These are phyloP conservation scores for Penicillium coprophilum DNA, from an alignment of 495 filamentous ascomycete species.

Conservation along the genomic window DNA sequence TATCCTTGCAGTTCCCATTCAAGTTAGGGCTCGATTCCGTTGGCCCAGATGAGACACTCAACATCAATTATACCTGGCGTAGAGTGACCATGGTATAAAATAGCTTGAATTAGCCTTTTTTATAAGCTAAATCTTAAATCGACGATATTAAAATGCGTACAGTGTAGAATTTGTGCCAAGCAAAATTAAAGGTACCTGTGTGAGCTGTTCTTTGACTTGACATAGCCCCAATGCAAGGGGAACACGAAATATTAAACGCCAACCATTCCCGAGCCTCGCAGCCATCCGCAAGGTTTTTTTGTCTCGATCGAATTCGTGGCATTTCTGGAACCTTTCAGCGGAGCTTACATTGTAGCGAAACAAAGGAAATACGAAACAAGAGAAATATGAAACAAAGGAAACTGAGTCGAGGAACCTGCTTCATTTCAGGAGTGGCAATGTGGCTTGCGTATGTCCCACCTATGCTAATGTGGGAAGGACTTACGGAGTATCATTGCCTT, in stretches of 20 bases:
- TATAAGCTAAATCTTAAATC: not conserved
- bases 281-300: conserved; percentile 13
- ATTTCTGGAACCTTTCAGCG: not conserved
- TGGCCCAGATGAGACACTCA: not conserved
- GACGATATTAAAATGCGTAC: conserved; percentile 11
- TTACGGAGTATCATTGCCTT: not conserved
- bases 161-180: conserved; percentile 1
- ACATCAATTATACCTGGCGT: not conserved
- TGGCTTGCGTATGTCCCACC: not conserved
- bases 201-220: conserved; percentile 14
- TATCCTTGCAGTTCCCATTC: not conserved
- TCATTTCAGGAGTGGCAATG: not conserved
- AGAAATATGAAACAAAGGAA: not conserved
- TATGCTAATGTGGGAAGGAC: not conserved
- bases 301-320: not conserved
- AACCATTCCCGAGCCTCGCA: conserved; percentile 11
- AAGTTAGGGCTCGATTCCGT: conserved; percentile 1
- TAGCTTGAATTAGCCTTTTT: not conserved
- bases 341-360: not conserved
- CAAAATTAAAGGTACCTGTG: conserved; percentile 3
- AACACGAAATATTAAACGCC: conserved; percentile 1
- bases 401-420: not conserved
- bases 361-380: not conserved
- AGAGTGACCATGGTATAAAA: not conserved
- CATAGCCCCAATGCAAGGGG: conserved; percentile 36